Percentiles rank a stretch among this genome's conserved stretches.
Evolutionary conservation across 1,139 yeast genomes (phyloP).

Genomic region (Kurtzmaniella natalensis): DNA sequence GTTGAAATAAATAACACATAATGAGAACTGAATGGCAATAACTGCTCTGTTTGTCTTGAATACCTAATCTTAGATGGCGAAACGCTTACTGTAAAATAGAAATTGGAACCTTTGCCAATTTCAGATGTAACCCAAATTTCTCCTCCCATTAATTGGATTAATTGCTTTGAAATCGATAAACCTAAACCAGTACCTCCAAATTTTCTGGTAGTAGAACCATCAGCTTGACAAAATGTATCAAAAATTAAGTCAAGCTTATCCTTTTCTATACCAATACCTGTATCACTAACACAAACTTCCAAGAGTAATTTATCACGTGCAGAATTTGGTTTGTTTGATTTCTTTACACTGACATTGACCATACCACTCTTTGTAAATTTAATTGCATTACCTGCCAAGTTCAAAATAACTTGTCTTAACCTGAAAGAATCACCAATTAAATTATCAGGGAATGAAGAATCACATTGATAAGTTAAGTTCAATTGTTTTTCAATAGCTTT

Average conservation of each 20-base stretch:
- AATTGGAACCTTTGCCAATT: slow-evolving; percentile 79
- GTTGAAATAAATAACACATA: slow-evolving; percentile 66
- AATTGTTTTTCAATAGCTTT: slow-evolving; percentile 82
- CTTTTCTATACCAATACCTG: slow-evolving; percentile 84
- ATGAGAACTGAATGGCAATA: slow-evolving; percentile 71
- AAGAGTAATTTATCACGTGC: slow-evolving; percentile 57
- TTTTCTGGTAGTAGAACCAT: slow-evolving; percentile 86
- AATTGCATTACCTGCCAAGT: slow-evolving; percentile 83
- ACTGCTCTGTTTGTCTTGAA: slow-evolving; percentile 61
- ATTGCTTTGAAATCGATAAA: slow-evolving; percentile 77
- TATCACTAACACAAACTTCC: slow-evolving; percentile 83
- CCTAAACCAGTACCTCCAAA: slow-evolving; percentile 86
- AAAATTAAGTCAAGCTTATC: slow-evolving; percentile 80
- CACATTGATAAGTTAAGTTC: slow-evolving; percentile 76
- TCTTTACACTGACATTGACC: slow-evolving; percentile 60
- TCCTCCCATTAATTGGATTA: slow-evolving; percentile 87
- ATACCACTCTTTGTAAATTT: slow-evolving; percentile 81
- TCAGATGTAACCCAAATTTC: slow-evolving; percentile 84
- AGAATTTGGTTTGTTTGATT: slow-evolving; percentile 20
- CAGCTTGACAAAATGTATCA: slow-evolving; percentile 89
- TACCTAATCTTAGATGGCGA: slow-evolving; percentile 67
- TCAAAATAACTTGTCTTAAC: slow-evolving; percentile 76
- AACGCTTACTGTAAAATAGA: slow-evolving; percentile 74
- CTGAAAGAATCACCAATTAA: slow-evolving; percentile 85
- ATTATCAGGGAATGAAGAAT: slow-evolving; percentile 81